Evolutionary conservation across 164 flowering plant species (phyloP).

Genomic region (Magnolia kwangsiensis): DNA sequence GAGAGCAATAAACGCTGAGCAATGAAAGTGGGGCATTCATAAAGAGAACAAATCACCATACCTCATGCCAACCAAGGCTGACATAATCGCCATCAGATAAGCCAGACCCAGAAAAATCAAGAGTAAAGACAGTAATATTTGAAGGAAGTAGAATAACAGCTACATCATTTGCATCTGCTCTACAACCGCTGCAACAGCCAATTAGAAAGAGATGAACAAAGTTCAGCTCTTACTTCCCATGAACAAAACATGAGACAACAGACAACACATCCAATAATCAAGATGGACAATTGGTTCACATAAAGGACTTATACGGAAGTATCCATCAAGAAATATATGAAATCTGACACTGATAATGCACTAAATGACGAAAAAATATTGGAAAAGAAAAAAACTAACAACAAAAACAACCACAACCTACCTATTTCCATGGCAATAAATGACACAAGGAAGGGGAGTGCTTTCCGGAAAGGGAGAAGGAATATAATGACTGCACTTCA

Average conservation of each 20-base stretch:
- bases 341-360: background rate
- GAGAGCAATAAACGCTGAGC: background rate
- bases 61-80: slow-evolving; percentile 99
- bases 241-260: background rate
- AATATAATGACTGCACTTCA: slow-evolving; percentile 84
- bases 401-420: slow-evolving; percentile 7
- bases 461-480: slow-evolving; percentile 67
- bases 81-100: slow-evolving; percentile 91
- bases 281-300: background rate
- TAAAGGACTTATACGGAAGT: background rate
- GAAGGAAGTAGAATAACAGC: slow-evolving; percentile 85
- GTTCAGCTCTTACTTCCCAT: background rate
- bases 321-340: background rate
- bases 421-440: slow-evolving; percentile 99
- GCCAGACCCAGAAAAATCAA: slow-evolving; percentile 98
- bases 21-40: background rate
- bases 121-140: slow-evolving; percentile 88
- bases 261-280: background rate
- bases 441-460: slow-evolving; percentile 87
- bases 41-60: slow-evolving; percentile 20
- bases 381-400: background rate
- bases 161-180: slow-evolving; percentile 98
- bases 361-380: background rate
- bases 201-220: background rate
- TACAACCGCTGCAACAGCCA: slow-evolving; percentile 68